Percentiles rank a stretch among this genome's conserved stretches.
phyloP scores from a whole-genome alignment of 1,139 yeast species.

The Lodderomyces parapsilosis region DNA sequence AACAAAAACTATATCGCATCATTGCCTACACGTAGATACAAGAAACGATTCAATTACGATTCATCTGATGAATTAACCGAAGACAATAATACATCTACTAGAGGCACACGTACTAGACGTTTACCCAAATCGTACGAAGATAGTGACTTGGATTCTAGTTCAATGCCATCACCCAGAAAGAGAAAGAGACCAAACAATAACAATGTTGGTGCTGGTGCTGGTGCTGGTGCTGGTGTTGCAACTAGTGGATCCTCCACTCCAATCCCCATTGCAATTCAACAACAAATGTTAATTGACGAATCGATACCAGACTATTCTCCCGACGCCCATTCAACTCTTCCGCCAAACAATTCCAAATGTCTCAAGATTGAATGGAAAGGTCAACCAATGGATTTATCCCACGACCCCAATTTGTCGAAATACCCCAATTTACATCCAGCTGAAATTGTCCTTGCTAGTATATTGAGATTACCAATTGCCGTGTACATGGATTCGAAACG shows the following conservation, averaged over 20 bases:
- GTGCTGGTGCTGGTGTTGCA: constrained; percentile 11
- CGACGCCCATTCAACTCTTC: constrained; percentile 52
- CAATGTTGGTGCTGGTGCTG: constrained; percentile 3
- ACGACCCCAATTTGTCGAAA: constrained; percentile 68
- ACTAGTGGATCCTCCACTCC: constrained; percentile 14
- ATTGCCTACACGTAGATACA: constrained; percentile 27
- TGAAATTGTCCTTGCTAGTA: constrained; percentile 82
- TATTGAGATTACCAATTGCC: constrained; percentile 83
- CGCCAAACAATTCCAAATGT: constrained; percentile 63
- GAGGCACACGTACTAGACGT: constrained; percentile 58
- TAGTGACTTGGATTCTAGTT: constrained; percentile 8
- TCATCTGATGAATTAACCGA: constrained; percentile 14
- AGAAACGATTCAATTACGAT: constrained; percentile 25
- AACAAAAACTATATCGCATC: constrained; percentile 14
- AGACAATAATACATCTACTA: constrained; percentile 15
- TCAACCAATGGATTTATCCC: constrained; percentile 85
- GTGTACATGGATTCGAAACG: constrained; percentile 90
- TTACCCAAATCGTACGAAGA: constrained; percentile 22
- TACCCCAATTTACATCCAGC: constrained; percentile 69
- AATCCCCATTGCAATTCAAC: constrained; percentile 37
- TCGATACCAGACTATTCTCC: constrained; percentile 78
- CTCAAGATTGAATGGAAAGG: constrained; percentile 97
- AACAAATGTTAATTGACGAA: constrained; percentile 54
- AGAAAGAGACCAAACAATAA: constrained; percentile 5
- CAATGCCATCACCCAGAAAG: constrained; percentile 24